Conservation (phyloP, 2,329 filamentous ascomycete species). For the Proliferodiscus dingleyae region DNA sequence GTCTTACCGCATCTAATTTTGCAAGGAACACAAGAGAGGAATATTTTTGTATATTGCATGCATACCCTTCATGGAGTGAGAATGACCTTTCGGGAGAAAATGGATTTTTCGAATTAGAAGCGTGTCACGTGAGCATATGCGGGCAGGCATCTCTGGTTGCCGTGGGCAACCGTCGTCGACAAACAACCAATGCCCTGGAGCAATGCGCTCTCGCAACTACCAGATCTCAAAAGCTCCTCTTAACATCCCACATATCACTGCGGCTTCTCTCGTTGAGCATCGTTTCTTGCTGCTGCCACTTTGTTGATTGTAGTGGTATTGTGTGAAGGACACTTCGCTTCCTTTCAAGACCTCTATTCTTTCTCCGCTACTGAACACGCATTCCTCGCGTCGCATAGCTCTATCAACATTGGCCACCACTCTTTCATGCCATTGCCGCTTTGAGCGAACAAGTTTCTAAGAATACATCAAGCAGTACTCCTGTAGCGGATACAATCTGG, state of each 20-base stretch:
- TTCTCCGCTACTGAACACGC: background rate
- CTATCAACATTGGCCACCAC: slow-evolving; percentile 9
- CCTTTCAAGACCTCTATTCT: background rate
- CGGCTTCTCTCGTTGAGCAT: no score
- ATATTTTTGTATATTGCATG: no score
- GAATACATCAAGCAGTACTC: slow-evolving; percentile 7
- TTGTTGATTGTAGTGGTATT: background rate
- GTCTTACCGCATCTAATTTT: no score
- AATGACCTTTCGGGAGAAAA: no score
- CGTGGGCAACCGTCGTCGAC: background rate
- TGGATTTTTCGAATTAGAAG: background rate
- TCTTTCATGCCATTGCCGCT: slow-evolving; percentile 18
- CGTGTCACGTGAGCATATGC: background rate
- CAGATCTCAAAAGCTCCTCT: background rate
- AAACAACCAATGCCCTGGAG: no score
- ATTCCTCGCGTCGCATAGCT: slow-evolving; percentile 19
- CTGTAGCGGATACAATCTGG: background rate
- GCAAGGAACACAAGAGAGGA: no score
- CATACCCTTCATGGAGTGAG: no score
- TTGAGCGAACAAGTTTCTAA: slow-evolving; percentile 6
- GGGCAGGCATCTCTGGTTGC: background rate
- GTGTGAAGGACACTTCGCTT: background rate
- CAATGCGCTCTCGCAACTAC: no score
- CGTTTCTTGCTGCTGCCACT: no score
- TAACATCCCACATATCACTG: background rate